phyloP scores from a whole-genome alignment of 306 rosid genomes.

The Vigna unguiculata region DNA sequence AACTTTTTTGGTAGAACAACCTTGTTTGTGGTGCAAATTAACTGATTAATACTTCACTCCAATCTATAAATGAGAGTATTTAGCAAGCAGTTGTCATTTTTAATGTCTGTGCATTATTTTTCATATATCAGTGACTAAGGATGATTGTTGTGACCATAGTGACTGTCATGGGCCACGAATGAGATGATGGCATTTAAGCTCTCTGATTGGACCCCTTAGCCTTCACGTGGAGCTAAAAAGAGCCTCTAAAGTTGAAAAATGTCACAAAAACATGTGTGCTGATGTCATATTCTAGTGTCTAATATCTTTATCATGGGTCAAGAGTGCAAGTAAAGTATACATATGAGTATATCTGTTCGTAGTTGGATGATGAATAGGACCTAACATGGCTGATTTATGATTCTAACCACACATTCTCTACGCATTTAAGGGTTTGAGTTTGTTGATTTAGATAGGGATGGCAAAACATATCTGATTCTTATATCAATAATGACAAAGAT shows the following conservation, averaged over 20 bases:
- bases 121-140: slow-evolving; percentile 13
- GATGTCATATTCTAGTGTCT: slow-evolving; percentile 1
- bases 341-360: not conserved
- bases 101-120: slow-evolving; percentile 28
- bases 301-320: slow-evolving; percentile 9
- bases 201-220: slow-evolving; percentile 12
- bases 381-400: not conserved
- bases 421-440: not conserved
- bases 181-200: slow-evolving; percentile 26
- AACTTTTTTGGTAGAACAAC: slow-evolving; percentile 37
- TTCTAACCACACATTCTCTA: not conserved
- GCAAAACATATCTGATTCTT: not conserved
- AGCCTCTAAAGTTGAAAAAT: slow-evolving; percentile 28
- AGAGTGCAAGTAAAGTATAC: not conserved
- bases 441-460: not conserved
- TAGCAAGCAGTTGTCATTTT: slow-evolving; percentile 40
- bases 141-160: slow-evolving; percentile 35
- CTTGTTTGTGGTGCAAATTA: slow-evolving; percentile 50
- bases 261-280: not conserved
- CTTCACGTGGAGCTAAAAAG: slow-evolving; percentile 29
- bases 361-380: slow-evolving; percentile 3
- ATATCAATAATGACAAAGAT: not conserved
- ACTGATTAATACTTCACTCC: slow-evolving; percentile 28
- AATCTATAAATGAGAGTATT: slow-evolving; percentile 34
- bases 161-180: slow-evolving; percentile 41